phyloP scores from a whole-genome alignment of 139 green algal species.

The Chlorella sorokiniana region DNA sequence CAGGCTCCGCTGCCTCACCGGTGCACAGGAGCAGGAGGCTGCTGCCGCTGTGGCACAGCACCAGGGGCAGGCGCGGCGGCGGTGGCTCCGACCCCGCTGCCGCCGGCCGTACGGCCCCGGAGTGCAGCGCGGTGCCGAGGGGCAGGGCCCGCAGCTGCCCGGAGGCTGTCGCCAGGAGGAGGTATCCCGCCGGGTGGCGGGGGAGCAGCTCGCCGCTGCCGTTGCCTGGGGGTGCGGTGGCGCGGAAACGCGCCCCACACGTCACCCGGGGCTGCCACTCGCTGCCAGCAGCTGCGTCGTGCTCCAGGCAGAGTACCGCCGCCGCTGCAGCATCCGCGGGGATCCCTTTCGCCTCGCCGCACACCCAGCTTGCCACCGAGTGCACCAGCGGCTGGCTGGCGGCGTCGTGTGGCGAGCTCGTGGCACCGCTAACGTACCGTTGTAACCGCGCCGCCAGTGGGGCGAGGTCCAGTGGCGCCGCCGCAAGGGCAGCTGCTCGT shows the following conservation, averaged over 20 bases:
- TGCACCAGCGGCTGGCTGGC: neutral
- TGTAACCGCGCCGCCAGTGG: neutral
- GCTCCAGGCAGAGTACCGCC: neutral
- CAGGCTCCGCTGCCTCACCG: neutral
- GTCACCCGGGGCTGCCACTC: neutral
- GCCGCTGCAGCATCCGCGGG: neutral
- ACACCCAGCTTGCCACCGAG: neutral
- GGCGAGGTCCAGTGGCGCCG: neutral
- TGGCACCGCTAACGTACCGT: neutral
- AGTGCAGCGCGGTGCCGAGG: neutral
- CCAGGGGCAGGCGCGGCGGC: neutral
- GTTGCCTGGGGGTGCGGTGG: no score
- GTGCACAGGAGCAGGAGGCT: neutral
- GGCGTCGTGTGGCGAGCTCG: neutral
- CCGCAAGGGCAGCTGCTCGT: no score
- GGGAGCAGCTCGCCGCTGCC: neutral
- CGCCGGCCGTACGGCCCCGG: no score
- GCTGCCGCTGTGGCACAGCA: neutral
- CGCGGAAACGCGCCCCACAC: neutral
- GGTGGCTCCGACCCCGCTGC: neutral
- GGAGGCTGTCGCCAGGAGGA: neutral
- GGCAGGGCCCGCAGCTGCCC: neutral
- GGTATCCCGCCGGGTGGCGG: neutral
- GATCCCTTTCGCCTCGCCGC: neutral
- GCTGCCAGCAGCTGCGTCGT: neutral